phyloP scores from a whole-genome alignment of 1,139 yeast genomes.

The Pichia sp. region DNA sequence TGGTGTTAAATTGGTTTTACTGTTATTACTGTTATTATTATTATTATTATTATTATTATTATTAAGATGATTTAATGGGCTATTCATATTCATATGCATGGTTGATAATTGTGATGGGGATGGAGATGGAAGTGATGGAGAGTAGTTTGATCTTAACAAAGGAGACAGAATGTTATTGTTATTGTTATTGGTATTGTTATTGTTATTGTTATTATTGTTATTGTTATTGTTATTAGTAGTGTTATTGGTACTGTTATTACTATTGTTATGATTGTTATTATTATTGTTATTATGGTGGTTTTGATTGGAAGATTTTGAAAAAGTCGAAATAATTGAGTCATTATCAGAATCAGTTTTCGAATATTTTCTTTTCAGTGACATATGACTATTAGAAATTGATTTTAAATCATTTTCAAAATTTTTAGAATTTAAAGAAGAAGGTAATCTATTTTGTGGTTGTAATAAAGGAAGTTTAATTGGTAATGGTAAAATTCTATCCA shows the following conservation, averaged over 20 bases:
- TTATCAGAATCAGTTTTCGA: conserved; percentile 9
- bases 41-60: background rate
- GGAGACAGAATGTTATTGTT: conserved; percentile 1
- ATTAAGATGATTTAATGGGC: background rate
- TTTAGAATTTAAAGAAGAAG: conserved; percentile 10
- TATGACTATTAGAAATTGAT: background rate
- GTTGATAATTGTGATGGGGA: background rate
- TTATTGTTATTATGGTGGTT: background rate
- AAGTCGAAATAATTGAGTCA: conserved; percentile 7
- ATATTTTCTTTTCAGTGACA: conserved; percentile 7
- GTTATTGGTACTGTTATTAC: background rate
- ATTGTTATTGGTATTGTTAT: background rate
- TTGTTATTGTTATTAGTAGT: background rate
- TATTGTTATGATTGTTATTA: background rate
- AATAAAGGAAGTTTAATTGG: conserved; percentile 10
- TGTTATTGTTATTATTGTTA: background rate
- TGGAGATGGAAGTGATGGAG: background rate
- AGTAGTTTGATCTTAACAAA: background rate
- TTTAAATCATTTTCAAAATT: conserved; percentile 7
- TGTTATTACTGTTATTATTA: too few species aligned
- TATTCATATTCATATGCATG: background rate
- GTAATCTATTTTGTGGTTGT: conserved; percentile 6
- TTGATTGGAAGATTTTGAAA: conserved; percentile 2
- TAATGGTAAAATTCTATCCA: conserved; percentile 13
- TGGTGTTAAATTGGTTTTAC: background rate